These are phyloP conservation scores for Bacidia gigantensis DNA, from an alignment of 495 filamentous ascomycete genomes.

Conservation along the genomic window DNA sequence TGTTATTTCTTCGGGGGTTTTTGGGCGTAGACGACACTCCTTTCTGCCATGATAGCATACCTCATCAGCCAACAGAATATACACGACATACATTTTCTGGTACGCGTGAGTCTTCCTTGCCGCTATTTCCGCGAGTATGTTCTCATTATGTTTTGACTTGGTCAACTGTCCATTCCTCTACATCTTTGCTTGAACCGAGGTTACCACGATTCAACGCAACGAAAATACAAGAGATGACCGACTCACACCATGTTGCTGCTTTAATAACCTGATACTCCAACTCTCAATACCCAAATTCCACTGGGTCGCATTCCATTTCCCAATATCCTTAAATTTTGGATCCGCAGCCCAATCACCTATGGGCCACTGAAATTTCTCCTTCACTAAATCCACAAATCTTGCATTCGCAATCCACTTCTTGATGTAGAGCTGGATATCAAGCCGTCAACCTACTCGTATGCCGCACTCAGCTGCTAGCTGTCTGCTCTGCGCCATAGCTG, in stretches of 20 bases:
- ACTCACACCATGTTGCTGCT: constrained; percentile 35
- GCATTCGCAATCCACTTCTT: constrained; percentile 27
- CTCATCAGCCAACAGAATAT: too few relatives aligned
- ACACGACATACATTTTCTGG: constrained; percentile 20
- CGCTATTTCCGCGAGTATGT: constrained; percentile 12
- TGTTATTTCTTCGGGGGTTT: constrained; percentile 9
- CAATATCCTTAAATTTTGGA: constrained; percentile 47
- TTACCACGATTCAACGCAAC: not conserved
- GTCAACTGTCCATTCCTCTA: constrained; percentile 16
- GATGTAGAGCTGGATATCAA: constrained; percentile 32
- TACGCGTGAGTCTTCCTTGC: constrained; percentile 23
- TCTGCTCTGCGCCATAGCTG: constrained; percentile 39
- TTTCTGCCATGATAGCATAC: constrained; percentile 16
- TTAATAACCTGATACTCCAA: constrained; percentile 44
- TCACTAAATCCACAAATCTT: constrained; percentile 46
- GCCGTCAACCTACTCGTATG: constrained; percentile 33
- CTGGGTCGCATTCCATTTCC: constrained; percentile 45
- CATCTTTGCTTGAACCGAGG: not conserved
- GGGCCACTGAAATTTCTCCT: constrained; percentile 48
- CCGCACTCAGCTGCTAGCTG: constrained; percentile 37
- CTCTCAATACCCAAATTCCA: constrained; percentile 47
- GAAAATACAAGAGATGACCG: not conserved
- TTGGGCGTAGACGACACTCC: constrained; percentile 19
- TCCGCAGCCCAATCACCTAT: constrained; percentile 56
- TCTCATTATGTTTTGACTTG: constrained; percentile 15